Conservation (phyloP, 805 yeast genomes). For the Cyberlindnera japonica region DNA sequence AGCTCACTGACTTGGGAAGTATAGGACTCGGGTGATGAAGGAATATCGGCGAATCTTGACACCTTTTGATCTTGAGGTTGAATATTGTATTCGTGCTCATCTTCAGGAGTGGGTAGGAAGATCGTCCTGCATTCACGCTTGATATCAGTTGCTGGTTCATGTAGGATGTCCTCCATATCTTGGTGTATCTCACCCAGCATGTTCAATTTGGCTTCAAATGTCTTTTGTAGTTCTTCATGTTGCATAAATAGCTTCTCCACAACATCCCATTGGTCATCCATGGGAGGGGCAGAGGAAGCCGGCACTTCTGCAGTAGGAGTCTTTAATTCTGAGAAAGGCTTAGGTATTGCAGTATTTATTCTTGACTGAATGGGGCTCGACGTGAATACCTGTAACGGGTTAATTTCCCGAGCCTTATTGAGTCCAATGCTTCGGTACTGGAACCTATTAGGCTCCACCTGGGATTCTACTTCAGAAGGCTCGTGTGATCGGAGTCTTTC, state of each 20-base stretch:
- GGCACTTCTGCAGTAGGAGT: not conserved
- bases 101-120: slow-evolving; percentile 22
- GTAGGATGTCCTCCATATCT: slow-evolving; percentile 7
- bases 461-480: not conserved
- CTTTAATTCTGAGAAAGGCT: not conserved
- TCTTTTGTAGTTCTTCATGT: slow-evolving; percentile 6
- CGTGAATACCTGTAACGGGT: slow-evolving; percentile 6
- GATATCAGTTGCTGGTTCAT: not conserved
- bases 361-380: slow-evolving; percentile 3
- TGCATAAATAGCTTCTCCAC: slow-evolving; percentile 6
- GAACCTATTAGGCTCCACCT: not conserved
- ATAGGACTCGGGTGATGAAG: slow-evolving; percentile 24
- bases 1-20: slow-evolving; percentile 17
- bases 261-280: not conserved
- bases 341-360: not conserved
- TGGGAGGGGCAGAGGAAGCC: no score
- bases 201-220: slow-evolving; percentile 3
- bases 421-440: slow-evolving; percentile 7
- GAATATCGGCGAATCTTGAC: slow-evolving; percentile 8
- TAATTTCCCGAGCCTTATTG: slow-evolving; percentile 2
- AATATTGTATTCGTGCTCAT: slow-evolving; percentile 7
- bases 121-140: not conserved
- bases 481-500: not conserved
- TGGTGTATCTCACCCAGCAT: slow-evolving; percentile 1
- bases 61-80: not conserved